phyloP scores from a whole-genome alignment of 1,139 yeast species.

The Suhomyces ambrosiae region DNA sequence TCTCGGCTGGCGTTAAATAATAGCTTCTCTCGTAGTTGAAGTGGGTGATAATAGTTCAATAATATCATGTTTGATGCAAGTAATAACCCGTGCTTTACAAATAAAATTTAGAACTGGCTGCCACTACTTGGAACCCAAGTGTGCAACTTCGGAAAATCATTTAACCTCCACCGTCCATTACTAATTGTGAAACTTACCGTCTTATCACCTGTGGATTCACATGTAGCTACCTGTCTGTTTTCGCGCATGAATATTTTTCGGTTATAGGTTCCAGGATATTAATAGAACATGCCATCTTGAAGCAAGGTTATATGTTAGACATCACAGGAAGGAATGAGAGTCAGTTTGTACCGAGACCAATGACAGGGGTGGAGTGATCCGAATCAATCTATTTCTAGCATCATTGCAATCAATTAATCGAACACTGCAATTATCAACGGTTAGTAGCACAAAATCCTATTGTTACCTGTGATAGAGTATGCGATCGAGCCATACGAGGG shows the following conservation, averaged over 20 bases:
- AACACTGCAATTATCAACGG: neutral
- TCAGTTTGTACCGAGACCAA: too few relatives aligned
- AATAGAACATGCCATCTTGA: neutral
- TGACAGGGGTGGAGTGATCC: too few relatives aligned
- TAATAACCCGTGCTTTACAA: too few relatives aligned
- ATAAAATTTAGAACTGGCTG: too few relatives aligned
- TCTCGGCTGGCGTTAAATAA: too few relatives aligned
- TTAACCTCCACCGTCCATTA: neutral
- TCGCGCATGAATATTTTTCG: constrained; percentile 3
- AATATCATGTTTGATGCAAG: too few relatives aligned
- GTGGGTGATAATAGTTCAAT: too few relatives aligned
- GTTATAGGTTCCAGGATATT: constrained; percentile 1
- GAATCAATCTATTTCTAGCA: too few relatives aligned
- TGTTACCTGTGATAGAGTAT: neutral
- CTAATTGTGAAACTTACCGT: neutral
- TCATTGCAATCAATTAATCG: too few relatives aligned
- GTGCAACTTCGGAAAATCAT: too few relatives aligned
- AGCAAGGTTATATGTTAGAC: too few relatives aligned
- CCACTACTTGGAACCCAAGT: too few relatives aligned
- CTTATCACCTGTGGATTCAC: neutral
- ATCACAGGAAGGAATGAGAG: neutral
- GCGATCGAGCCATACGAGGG: neutral
- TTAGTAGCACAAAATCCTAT: neutral
- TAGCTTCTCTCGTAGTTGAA: neutral
- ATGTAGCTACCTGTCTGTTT: neutral